Evolutionary conservation across 2,329 filamentous ascomycete species (phyloP), one percentile per base, ranked within the genome.

Genomic region (Aspergillus caelatus): DNA sequence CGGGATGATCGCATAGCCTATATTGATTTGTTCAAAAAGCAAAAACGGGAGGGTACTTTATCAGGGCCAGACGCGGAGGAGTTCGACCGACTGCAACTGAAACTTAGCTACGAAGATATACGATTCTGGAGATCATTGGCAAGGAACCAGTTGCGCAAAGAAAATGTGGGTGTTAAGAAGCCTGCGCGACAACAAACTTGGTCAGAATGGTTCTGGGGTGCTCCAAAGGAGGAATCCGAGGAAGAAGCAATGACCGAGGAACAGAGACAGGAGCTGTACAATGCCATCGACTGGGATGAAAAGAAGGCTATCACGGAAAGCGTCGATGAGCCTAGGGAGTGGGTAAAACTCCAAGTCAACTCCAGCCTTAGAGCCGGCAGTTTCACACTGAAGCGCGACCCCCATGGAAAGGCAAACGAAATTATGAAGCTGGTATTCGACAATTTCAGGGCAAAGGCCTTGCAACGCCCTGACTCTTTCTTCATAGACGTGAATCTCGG

Each of bases 261-360:
- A 77, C 94, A 99, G 76, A 90, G 94, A 48, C 93, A 98, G 76
- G 94, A 99, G 78, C 86, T 99, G 11, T 99, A 98, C 77, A 91
- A 96, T 70, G 96, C 93, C 57, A 99, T 99, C 71, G 95, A 98
- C 72, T 99, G 94, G 89, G 92, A 99, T 66, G 95, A 99, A 78
- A 98, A 97, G 82, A 89, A 94, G 64, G 92, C 91, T 2, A 85
- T 99, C 45, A 85, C 93, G 0, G 93, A 97, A 69, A 90, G 91
- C 48, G 89, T 99, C 4, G 95, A 99, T 70, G 84, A 93, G 36
- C 96, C 96, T 0, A 88, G 92, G 60, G 95, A 99, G 70, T 93
- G 93, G 11, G 85, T 99, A 72, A 97, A 98, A 78, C 84, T 98
- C 77, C 92, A 97, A 75, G 83, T 99, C 56, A 93, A 98, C 75